These are phyloP conservation scores for Chrysanthemum seticuspe DNA, from an alignment of 129 eudicot genomes.

Conservation along the genomic window DNA sequence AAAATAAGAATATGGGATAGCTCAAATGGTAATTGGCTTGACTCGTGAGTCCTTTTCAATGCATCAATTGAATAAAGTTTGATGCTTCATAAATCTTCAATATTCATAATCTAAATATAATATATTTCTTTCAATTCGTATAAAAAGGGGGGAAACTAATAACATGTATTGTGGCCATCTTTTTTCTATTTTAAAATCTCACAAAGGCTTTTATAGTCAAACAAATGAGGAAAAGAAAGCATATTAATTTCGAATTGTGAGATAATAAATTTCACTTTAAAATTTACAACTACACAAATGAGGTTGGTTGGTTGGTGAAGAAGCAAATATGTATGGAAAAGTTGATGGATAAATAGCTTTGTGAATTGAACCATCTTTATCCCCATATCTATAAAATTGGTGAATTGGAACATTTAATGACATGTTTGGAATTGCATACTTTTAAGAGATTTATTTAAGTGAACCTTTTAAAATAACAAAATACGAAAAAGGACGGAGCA, in stretches of 20 bases:
- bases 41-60: no score
- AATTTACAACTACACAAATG: neutral
- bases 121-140: neutral
- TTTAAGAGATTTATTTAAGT: no score
- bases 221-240: neutral
- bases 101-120: neutral
- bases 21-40: no score
- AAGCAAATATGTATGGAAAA: no score
- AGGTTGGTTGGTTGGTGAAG: slow-evolving; percentile 6
- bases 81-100: no score
- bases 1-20: no score
- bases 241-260: neutral
- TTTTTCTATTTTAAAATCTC: neutral
- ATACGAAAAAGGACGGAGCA: no score
- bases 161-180: neutral
- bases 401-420: neutral
- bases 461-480: no score
- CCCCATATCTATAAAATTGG: no score
- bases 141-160: neutral
- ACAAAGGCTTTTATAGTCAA: slow-evolving; percentile 4
- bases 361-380: no score
- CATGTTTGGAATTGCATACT: neutral
- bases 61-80: no score
- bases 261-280: slow-evolving; percentile 5
- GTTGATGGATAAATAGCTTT: neutral